Evolutionary conservation across 148 eudicot genomes (phyloP).

Genomic region (Chenopodium formosanum): DNA sequence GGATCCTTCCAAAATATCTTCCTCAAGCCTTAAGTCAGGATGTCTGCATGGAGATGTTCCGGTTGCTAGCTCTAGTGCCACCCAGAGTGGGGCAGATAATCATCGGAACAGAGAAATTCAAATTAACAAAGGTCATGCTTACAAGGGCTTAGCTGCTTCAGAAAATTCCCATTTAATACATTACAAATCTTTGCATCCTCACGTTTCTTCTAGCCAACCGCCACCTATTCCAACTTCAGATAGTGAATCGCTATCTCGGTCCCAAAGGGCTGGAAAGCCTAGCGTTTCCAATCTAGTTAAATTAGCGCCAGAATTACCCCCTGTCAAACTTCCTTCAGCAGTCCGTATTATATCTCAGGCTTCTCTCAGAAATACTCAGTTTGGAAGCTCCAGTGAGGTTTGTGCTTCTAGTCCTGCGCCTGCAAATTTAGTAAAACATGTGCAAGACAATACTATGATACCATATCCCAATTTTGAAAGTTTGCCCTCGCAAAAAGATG

Average conservation of each 20-base stretch:
- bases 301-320: conserved; percentile 94
- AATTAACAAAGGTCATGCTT: conserved; percentile 19
- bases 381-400: conserved; percentile 36
- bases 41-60: conserved; percentile 22
- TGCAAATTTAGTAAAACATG: conserved; percentile 26
- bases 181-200: conserved; percentile 25
- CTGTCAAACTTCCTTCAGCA: conserved; percentile 94
- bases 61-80: conserved; percentile 25
- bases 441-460: conserved; percentile 23
- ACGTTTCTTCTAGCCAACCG: conserved; percentile 22
- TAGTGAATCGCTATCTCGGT: conserved; percentile 28
- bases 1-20: conserved; percentile 26
- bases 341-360: conserved; percentile 83
- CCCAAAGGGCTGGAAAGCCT: conserved; percentile 47
- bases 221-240: conserved; percentile 30
- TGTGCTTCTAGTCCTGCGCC: conserved; percentile 27
- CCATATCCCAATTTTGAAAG: conserved; percentile 23
- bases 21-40: conserved; percentile 23
- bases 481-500: conserved; percentile 34
- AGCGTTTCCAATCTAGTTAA: conserved; percentile 57
- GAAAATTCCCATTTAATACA: conserved; percentile 26
- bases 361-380: conserved; percentile 55
- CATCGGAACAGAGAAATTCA: conserved; percentile 34
- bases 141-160: conserved; percentile 30
- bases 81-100: conserved; percentile 28